Conservation (phyloP, 495 filamentous ascomycete genomes). For the Penicillium taxi region DNA sequence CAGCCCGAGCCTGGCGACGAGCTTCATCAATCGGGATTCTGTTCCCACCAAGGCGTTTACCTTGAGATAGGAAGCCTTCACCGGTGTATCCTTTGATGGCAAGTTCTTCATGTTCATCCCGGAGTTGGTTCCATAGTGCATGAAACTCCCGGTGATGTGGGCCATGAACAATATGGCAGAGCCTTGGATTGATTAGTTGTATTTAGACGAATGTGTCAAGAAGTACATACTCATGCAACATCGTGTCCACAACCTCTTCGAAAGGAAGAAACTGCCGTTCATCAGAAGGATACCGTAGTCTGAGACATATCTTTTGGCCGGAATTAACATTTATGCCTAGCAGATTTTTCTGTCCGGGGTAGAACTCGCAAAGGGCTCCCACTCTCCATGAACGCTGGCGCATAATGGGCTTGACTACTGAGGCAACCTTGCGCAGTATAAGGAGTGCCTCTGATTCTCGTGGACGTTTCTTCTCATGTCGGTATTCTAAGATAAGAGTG, state of each 20-base stretch:
- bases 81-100: constrained; percentile 79
- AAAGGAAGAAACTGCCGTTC: constrained; percentile 69
- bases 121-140: constrained; percentile 77
- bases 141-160: constrained; percentile 81
- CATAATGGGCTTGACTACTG: constrained; percentile 94
- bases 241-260: constrained; percentile 77
- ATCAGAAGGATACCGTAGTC: constrained; percentile 72
- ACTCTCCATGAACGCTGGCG: constrained; percentile 75
- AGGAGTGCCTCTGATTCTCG: constrained; percentile 72
- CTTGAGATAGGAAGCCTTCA: constrained; percentile 75
- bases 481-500: constrained; percentile 63
- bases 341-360: constrained; percentile 64
- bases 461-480: constrained; percentile 66
- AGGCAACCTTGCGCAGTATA: constrained; percentile 75
- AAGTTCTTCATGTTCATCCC: constrained; percentile 73
- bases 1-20: constrained; percentile 61
- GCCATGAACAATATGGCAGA: constrained; percentile 78
- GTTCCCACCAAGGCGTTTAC: constrained; percentile 62
- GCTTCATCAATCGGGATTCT: constrained; percentile 67
- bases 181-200: constrained; percentile 26
- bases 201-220: neutral
- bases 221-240: constrained; percentile 73
- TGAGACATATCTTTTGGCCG: constrained; percentile 73
- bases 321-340: constrained; percentile 73
- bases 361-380: constrained; percentile 74